These are phyloP conservation scores for Ulota crispa DNA, from an alignment of 225 moss, liverwort and hornwort species.

Conservation along the genomic window DNA sequence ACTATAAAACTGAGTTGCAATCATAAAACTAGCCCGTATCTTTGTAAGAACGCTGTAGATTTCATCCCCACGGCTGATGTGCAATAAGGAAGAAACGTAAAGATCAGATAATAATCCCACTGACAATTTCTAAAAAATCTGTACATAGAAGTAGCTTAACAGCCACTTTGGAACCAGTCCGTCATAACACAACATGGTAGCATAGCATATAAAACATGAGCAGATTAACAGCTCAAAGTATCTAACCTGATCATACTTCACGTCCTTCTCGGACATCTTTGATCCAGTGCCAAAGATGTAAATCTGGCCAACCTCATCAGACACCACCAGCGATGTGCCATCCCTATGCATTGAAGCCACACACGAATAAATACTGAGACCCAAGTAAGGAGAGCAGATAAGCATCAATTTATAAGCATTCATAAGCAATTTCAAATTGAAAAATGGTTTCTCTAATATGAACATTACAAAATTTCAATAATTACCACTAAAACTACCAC, in stretches of 20 bases:
- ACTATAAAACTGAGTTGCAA: background rate
- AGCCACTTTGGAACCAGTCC: background rate
- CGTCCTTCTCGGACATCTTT: slow-evolving; percentile 90
- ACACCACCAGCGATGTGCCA: slow-evolving; percentile 93
- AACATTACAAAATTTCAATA: background rate
- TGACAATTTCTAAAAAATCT: background rate
- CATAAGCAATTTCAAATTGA: background rate
- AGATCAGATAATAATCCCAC: background rate
- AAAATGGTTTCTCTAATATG: background rate
- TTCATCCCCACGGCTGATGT: background rate
- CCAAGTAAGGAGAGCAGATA: background rate
- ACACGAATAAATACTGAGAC: slow-evolving; percentile 6
- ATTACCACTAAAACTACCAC: background rate
- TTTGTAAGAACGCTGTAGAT: background rate
- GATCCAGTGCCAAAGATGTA: slow-evolving; percentile 97
- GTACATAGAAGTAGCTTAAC: background rate
- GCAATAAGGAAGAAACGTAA: background rate
- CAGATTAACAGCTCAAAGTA: background rate
- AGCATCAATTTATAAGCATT: background rate
- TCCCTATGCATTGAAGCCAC: slow-evolving; percentile 61
- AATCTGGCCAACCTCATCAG: slow-evolving; percentile 99
- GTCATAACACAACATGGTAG: background rate
- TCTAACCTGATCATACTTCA: slow-evolving; percentile 90
- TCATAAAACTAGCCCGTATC: background rate
- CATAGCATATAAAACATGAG: background rate